phyloP scores from a whole-genome alignment of 768 basidiomycete genomes.

The Trametes cingulata region DNA sequence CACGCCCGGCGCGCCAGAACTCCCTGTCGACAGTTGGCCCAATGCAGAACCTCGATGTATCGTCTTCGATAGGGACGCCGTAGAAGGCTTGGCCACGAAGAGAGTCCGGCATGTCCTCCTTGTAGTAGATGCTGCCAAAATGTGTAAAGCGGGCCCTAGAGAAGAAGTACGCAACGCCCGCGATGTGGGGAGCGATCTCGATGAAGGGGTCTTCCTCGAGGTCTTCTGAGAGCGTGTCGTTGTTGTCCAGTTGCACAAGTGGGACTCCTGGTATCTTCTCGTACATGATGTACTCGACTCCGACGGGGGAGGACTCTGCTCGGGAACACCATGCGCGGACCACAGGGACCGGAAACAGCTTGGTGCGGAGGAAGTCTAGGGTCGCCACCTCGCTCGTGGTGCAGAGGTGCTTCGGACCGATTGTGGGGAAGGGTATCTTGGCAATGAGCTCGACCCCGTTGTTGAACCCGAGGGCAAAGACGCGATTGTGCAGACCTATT shows the following conservation, averaged over 20 bases:
- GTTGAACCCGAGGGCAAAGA: conserved; percentile 42
- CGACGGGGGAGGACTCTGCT: conserved; percentile 40
- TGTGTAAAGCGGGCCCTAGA: conserved; percentile 15
- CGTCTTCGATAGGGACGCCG: background rate
- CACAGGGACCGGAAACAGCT: conserved; percentile 41
- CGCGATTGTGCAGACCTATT: conserved; percentile 42
- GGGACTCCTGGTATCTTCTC: conserved; percentile 32
- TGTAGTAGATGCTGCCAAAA: conserved; percentile 23
- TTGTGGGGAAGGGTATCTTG: conserved; percentile 43
- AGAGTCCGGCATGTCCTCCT: conserved; percentile 19
- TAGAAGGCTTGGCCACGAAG: conserved; percentile 19
- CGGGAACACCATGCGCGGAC: conserved; percentile 40
- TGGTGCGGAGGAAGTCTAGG: conserved; percentile 41
- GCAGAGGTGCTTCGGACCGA: conserved; percentile 39
- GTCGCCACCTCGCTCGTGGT: conserved; percentile 51
- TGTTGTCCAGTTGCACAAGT: conserved; percentile 9
- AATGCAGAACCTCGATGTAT: conserved; percentile 16
- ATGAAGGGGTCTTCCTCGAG: background rate
- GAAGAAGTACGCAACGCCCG: background rate
- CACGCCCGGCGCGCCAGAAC: conserved; percentile 18
- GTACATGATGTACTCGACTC: conserved; percentile 49
- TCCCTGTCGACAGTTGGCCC: conserved; percentile 21
- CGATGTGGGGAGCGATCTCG: background rate
- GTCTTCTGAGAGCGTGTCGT: background rate
- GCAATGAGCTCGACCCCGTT: conserved; percentile 41